Percentiles rank a stretch among this genome's conserved stretches.
These are phyloP conservation scores for Maudiozyma saulgeensis DNA, from an alignment of 805 yeast genomes.

Conservation along the genomic window DNA sequence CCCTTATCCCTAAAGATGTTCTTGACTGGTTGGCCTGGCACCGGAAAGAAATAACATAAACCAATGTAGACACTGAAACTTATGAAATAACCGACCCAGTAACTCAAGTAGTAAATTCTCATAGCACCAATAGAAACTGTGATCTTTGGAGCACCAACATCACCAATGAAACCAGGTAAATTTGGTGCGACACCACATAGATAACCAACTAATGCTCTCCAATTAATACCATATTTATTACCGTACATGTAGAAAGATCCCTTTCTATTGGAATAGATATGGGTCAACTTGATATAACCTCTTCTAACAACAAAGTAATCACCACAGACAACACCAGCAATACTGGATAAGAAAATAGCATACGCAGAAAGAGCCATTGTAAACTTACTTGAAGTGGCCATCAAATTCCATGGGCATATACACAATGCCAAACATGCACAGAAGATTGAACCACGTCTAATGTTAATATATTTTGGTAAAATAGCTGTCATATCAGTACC, in stretches of 20 bases:
- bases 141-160: constrained; percentile 46
- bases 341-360: constrained; percentile 74
- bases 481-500: constrained; percentile 66
- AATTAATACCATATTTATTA: constrained; percentile 51
- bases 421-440: constrained; percentile 64
- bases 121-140: constrained; percentile 67
- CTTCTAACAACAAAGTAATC: constrained; percentile 67
- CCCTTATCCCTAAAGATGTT: constrained; percentile 39
- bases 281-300: constrained; percentile 52
- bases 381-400: constrained; percentile 59
- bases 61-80: constrained; percentile 47
- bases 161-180: constrained; percentile 33
- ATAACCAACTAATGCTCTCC: constrained; percentile 72
- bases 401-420: constrained; percentile 78
- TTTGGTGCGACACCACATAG: constrained; percentile 32
- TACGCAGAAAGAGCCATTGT: constrained; percentile 75
- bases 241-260: constrained; percentile 42
- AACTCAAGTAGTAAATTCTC: constrained; percentile 57
- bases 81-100: constrained; percentile 62
- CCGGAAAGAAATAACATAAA: constrained; percentile 46
- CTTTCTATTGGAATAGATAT: constrained; percentile 42
- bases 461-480: constrained; percentile 54
- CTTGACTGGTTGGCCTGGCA: constrained; percentile 33
- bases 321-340: constrained; percentile 65
- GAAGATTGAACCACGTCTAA: constrained; percentile 72